Evolutionary conservation across 306 rosid species (phyloP).

Genomic region (Gastrolobium bilobum): DNA sequence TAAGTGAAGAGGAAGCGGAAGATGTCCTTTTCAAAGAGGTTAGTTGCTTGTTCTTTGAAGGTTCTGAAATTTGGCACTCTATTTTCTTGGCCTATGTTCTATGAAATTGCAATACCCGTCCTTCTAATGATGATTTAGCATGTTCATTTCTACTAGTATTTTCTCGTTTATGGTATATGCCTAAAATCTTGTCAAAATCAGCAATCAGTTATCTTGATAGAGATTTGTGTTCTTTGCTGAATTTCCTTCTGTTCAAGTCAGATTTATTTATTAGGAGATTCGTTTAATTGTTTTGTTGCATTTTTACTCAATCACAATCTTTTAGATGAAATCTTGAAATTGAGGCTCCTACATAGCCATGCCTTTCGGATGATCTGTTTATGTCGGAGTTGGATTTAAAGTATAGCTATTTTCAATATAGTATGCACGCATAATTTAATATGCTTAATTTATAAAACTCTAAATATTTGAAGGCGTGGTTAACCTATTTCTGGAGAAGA

Average conservation of each 20-base stretch:
- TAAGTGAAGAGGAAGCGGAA: slow-evolving; percentile 90
- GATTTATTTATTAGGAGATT: slow-evolving; percentile 23
- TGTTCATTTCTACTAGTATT: slow-evolving; percentile 21
- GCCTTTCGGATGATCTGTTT: slow-evolving; percentile 33
- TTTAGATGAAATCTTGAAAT: slow-evolving; percentile 6
- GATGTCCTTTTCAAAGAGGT: slow-evolving; percentile 96
- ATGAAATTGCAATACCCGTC: slow-evolving; percentile 25
- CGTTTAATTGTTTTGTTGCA: slow-evolving; percentile 6
- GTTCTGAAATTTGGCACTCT: slow-evolving; percentile 32
- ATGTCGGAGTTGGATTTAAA: slow-evolving; percentile 29
- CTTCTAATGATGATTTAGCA: slow-evolving; percentile 15
- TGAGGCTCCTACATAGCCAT: slow-evolving; percentile 36
- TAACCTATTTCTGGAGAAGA: slow-evolving; percentile 97
- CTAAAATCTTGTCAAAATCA: slow-evolving; percentile 33
- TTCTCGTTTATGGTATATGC: slow-evolving; percentile 5
- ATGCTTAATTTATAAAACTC: slow-evolving; percentile 4
- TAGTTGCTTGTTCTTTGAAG: slow-evolving; percentile 44
- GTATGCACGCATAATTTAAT: slow-evolving; percentile 13
- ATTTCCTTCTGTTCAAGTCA: slow-evolving; percentile 24
- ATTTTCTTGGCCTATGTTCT: slow-evolving; percentile 30
- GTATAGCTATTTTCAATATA: slow-evolving; percentile 6
- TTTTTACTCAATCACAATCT: slow-evolving; percentile 3
- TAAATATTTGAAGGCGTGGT: slow-evolving; percentile 75
- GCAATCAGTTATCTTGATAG: slow-evolving; percentile 28
- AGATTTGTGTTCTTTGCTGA: slow-evolving; percentile 39